Evolutionary conservation across 1,284 basidiomycete species (phyloP), one percentile per base, ranked within the genome.

Genomic region (Psilocybe mexicana): DNA sequence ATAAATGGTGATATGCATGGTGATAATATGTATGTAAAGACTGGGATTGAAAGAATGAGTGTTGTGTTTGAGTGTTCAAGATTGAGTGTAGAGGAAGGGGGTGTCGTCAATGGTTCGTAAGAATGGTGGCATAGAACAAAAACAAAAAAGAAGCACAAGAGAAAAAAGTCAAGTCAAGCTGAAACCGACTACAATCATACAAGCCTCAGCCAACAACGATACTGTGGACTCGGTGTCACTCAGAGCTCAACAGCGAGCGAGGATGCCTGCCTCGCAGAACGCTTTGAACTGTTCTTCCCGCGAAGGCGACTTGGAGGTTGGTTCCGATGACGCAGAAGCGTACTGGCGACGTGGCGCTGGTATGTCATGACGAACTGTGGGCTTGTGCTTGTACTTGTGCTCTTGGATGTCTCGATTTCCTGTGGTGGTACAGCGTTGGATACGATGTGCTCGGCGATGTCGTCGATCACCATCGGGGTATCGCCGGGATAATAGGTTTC

Each of bases 301-400:
- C 46, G 46, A 14, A 26, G 14, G 12, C 30, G 46, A 35, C 14
- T 33, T n/a, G 45, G 30, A 18, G 3, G 4, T 14, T 48, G 43
- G 18, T 28, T 12, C 6, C 30, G 50, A n/a, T 30, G 50, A 11
- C 52, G 52, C 43, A 44, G 2, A 30, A 44, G 10, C 4, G 35
- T 18, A 14, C 26, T 24, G 30, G 52, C 11, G 8, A 53, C 26
- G 26, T 44, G 42, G n/a, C 43, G 52, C 30, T 53, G 52, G 28
- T 53, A 53, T 36, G 52, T 45, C 14, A 44, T 14, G 43, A 36
- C n/a, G 14, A 42, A 53, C 35, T 53, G 52, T 4, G n/a, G 10
- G n/a, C 35, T 12, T 12, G 6, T 36, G 7, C 12, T 12, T 12
- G 35, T 18, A 18, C 18, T 33, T 33, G 30, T 6, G 30, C 4